phyloP scores from a whole-genome alignment of 1,284 basidiomycete species.

The Marasmius tenuissimus region DNA sequence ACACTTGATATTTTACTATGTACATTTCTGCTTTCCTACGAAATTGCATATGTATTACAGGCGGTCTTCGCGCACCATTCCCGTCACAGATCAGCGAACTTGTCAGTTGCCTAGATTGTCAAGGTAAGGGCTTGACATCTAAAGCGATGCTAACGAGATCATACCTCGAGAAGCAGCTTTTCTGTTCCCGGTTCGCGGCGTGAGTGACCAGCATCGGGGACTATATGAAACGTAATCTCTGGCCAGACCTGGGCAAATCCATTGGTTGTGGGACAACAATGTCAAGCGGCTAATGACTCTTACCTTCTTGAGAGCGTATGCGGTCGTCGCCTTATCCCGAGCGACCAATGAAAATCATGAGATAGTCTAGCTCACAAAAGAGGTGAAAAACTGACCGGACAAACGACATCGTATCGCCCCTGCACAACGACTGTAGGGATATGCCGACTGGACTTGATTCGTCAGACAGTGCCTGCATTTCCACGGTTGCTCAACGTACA shows the following conservation, averaged over 20 bases:
- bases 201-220: constrained; percentile 94
- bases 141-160: constrained; percentile 7
- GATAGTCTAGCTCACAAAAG: neutral
- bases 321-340: constrained; percentile 64
- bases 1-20: too few species aligned
- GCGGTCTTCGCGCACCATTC: too few species aligned
- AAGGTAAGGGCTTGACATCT: too few species aligned
- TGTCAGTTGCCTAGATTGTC: too few species aligned
- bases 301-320: constrained; percentile 75
- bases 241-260: constrained; percentile 62
- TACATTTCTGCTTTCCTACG: too few species aligned
- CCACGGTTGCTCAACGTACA: constrained; percentile 46
- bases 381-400: constrained; percentile 51
- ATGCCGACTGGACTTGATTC: constrained; percentile 57
- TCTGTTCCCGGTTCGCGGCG: constrained; percentile 77
- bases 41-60: too few species aligned
- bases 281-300: neutral
- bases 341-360: neutral
- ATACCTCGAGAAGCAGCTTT: constrained; percentile 73
- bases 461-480: constrained; percentile 6
- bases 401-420: constrained; percentile 83
- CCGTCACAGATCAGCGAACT: too few species aligned
- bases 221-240: constrained; percentile 74
- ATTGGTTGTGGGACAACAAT: neutral
- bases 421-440: constrained; percentile 86